Percentiles rank a stretch among this genome's conserved stretches.
Evolutionary conservation across 1,139 yeast species (phyloP).

Genomic region (Protomyces lactucae-debilis): DNA sequence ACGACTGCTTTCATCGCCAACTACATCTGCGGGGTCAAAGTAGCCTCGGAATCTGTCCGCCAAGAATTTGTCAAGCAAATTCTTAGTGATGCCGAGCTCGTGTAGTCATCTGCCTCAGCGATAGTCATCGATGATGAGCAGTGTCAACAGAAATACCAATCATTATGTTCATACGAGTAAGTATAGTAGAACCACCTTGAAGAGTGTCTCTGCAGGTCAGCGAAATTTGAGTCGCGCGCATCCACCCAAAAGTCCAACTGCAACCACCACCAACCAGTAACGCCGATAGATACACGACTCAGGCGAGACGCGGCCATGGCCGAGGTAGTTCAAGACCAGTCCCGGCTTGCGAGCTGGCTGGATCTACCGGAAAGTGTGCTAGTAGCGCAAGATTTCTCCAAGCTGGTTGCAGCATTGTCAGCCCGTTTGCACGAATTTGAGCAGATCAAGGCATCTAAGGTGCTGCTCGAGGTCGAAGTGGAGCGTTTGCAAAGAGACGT

Average conservation of each 20-base stretch:
- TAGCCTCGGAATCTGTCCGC: slow-evolving; percentile 12
- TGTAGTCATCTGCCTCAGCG: not conserved
- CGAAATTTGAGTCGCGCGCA: too few species aligned
- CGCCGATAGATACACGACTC: too few species aligned
- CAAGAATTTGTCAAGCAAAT: slow-evolving; percentile 12
- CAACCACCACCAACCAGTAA: too few species aligned
- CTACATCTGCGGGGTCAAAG: slow-evolving; percentile 14
- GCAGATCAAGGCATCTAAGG: slow-evolving; percentile 23
- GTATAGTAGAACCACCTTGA: too few species aligned
- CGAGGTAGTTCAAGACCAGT: not conserved
- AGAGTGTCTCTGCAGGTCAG: too few species aligned
- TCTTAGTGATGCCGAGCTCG: not conserved
- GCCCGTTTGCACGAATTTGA: slow-evolving; percentile 28
- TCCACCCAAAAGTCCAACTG: too few species aligned
- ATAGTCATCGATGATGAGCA: too few species aligned
- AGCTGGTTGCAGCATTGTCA: slow-evolving; percentile 6
- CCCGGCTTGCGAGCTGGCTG: not conserved
- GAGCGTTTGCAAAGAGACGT: slow-evolving; percentile 27
- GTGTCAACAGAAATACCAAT: too few species aligned
- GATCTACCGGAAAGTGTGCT: not conserved
- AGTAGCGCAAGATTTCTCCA: not conserved
- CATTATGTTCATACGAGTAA: too few species aligned
- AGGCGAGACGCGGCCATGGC: not conserved
- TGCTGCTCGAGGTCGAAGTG: slow-evolving; percentile 28
- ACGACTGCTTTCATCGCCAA: slow-evolving; percentile 9